Conservation (phyloP, 345 rosid genomes). For the Eucalyptus sp. region DNA sequence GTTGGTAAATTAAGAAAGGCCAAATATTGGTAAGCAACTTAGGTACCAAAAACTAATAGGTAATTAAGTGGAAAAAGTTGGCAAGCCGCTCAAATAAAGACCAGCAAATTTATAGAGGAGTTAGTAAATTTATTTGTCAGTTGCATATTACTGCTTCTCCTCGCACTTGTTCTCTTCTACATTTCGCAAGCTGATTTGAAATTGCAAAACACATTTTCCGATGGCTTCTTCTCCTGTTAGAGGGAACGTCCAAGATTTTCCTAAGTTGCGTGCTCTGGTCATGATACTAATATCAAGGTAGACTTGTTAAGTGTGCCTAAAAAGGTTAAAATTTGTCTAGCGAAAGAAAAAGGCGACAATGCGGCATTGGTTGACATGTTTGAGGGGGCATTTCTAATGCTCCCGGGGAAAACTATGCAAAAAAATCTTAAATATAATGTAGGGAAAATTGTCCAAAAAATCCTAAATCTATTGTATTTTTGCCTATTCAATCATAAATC, state of each 20-base stretch:
- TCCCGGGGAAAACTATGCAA: neutral
- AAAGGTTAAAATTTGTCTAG: neutral
- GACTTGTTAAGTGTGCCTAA: neutral
- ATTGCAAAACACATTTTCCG: too few species aligned
- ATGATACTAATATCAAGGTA: neutral
- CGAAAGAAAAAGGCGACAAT: neutral
- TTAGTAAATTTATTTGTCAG: neutral
- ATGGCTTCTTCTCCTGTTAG: too few species aligned
- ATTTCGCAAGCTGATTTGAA: neutral
- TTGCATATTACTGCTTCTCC: neutral
- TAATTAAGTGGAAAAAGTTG: neutral
- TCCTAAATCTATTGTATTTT: too few species aligned
- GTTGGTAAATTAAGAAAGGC: too few species aligned
- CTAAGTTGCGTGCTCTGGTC: neutral
- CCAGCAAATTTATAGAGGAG: neutral
- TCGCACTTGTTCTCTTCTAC: neutral
- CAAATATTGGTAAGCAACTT: too few species aligned
- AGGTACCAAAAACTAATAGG: neutral
- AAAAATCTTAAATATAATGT: neutral
- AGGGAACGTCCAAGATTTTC: too few species aligned
- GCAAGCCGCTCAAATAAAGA: neutral
- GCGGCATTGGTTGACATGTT: neutral
- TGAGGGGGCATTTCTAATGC: neutral
- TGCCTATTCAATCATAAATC: fast-evolving
- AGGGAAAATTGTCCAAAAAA: too few species aligned